Evolutionary conservation across 2,329 filamentous ascomycete genomes (phyloP), one percentile per base, ranked within the genome.

Genomic region (Stagonosporopsis chrysanthemi): DNA sequence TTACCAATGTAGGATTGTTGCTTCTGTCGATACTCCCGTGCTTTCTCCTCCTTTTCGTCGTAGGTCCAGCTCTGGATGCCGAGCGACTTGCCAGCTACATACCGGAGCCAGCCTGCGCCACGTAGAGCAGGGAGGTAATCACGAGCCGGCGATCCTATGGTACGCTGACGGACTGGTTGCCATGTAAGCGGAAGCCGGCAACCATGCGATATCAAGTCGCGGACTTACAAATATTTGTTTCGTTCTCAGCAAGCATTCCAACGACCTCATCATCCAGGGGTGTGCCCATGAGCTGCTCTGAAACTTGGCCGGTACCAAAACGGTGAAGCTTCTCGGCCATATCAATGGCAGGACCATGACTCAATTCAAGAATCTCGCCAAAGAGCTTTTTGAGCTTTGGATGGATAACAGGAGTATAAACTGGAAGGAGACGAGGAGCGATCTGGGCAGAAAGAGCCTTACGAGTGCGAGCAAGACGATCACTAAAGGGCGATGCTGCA

Each of bases 351-450:
- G 59, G 59, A 33, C 59, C 59, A 50, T 62, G 14, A 44, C 59
- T 62, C 39, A 62, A 52, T 22, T 51, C 49, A 15, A 62, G 51
- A 19, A 62, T 49, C 8, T 60, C 56, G 19, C 50, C 56, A 24
- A 62, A 56, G 33, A 62, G 56, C 38, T 56, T 60, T 45, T 62
- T 62, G 22, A 62, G 59, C 48, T 60, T 62, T 15, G 59, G 59
- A 45, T 62, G 56, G 47, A 62, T 60, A 45, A 62, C 56, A n/a
- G 59, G 59, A 6, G 56, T 60, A 40, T 62, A 62, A n/a, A 60
- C 43, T 6, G 59, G 59, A 28, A 62, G 52, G 7, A 62, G 43
- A 24, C 59, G 59, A 42, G 59, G 59, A 26, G 59, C 56, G 40
- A 62, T 55, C 24, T 62, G 59, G 35, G 59, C 26, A 38, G 56